Base-by-base conservation (phyloP, 1,284 basidiomycete genomes). In the Ustilago nuda region DNA sequence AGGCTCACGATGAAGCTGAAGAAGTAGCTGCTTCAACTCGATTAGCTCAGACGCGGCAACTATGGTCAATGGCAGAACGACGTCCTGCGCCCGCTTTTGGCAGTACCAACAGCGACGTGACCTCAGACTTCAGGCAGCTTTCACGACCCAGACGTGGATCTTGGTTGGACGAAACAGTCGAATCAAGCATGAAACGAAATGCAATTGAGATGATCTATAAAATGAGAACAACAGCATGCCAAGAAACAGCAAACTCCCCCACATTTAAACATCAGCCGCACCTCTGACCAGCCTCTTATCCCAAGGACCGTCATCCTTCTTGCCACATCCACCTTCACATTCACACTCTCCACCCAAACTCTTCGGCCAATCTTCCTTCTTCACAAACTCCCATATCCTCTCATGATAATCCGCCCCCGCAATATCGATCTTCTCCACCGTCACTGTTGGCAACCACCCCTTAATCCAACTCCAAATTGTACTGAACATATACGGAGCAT, bases 371-470 rank as follows among this genome's bases (percentile, higher is more conserved):
- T 76, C 66, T 27, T 79, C 54, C 56, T 66, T 62, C n/a, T 58
- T 54, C 8, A 84, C 78, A 58, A 58, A 84, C 53, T 80, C 67
- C n/a, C 60, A 67, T 37, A 85, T 69, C 3, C 53, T 60, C 5
- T 67, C 54, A 1, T 65, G 48, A 45, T 79, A 85, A 63, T 83
- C 80, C 3, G 70, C 30, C 0, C 83, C 84, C 7, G 72, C 61
- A 45, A 85, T 85, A 62, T 83, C 78, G 52, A 85, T 80, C 66
- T 85, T 85, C 5, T 82, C 81, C 33, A 77, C 82, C 8, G 84
- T 85, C 8, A 65, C 78, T 2, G 54, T 39, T 3, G 84, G 84
- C 27, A 85, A 64, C 84, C 84, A 85, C 15, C 78, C 81, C 33
- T 84, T 84, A 51, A 85, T 62, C 67, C 74, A 82, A 8, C 69